phyloP scores from a whole-genome alignment of 1,284 basidiomycete genomes.

The Takashimella tepidaria region DNA sequence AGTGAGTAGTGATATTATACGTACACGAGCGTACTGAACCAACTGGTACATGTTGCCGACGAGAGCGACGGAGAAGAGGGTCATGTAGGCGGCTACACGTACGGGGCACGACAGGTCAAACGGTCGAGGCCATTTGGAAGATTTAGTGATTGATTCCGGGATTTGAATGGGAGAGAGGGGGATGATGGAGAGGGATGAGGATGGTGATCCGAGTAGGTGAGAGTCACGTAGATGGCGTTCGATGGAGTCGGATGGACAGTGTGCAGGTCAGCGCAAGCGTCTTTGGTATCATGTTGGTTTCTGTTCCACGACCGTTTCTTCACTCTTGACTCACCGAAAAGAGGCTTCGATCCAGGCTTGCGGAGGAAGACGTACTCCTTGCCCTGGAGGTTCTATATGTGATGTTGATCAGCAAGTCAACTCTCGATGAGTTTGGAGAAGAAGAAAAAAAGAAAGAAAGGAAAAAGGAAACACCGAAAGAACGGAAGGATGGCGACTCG shows the following conservation, averaged over 20 bases:
- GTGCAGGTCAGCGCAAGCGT: no score
- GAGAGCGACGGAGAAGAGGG: slow-evolving; percentile 37
- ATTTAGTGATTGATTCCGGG: neutral
- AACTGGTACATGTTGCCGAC: slow-evolving; percentile 37
- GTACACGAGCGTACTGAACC: slow-evolving; percentile 40
- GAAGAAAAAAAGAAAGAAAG: neutral
- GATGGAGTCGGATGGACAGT: neutral
- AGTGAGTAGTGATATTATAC: no score
- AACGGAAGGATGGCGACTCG: no score
- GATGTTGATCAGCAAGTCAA: neutral
- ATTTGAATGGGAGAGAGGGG: neutral
- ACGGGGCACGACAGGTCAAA: neutral
- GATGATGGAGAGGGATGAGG: neutral
- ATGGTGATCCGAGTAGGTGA: neutral
- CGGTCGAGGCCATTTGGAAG: neutral
- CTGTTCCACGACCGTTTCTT: no score
- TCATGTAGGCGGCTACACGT: slow-evolving; percentile 40
- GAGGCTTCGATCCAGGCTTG: slow-evolving; percentile 37
- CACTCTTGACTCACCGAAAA: slow-evolving; percentile 45
- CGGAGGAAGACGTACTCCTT: slow-evolving; percentile 42
- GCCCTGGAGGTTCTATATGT: slow-evolving; percentile 9
- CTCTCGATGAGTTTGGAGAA: no score
- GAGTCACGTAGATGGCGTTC: neutral
- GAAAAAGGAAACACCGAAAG: neutral
- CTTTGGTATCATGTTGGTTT: no score